A percentile compares a stretch with the other conserved stretches of the same genome.
These are phyloP conservation scores for Oxyria digyna DNA, from an alignment of 148 eudicot species.

Conservation along the genomic window DNA sequence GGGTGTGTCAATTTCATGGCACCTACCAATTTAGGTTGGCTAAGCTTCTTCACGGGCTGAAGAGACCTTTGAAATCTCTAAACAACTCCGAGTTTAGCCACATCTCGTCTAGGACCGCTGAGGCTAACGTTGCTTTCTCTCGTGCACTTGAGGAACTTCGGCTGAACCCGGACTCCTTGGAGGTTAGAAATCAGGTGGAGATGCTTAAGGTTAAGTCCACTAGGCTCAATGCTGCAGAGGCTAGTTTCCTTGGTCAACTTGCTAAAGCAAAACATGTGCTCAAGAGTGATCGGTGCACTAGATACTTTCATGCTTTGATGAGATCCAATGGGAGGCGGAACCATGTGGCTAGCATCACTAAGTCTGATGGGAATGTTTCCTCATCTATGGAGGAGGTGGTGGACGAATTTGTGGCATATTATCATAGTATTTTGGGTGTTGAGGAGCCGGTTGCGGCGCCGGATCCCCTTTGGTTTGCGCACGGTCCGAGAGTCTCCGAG, in stretches of 20 bases:
- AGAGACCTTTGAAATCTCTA: neutral
- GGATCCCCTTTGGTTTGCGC: neutral
- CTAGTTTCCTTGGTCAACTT: no score
- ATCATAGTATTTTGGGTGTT: no score
- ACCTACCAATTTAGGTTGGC: no score
- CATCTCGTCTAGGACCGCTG: neutral
- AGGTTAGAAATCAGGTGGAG: neutral
- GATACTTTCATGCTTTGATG: neutral
- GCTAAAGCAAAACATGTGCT: no score
- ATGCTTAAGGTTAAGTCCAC: neutral
- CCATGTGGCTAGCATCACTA: neutral
- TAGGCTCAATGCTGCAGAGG: no score
- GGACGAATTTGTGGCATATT: neutral
- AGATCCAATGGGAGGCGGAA: neutral
- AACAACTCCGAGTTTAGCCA: neutral
- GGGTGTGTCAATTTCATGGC: no score
- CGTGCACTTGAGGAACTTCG: neutral
- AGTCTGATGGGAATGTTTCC: neutral
- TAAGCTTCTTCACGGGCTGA: no score
- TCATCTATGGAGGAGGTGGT: neutral
- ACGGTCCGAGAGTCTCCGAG: neutral
- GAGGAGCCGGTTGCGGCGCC: no score
- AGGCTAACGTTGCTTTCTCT: neutral
- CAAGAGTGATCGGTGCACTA: neutral
- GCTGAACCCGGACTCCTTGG: neutral